Evolutionary conservation across 306 rosid species (phyloP), one percentile per base, ranked within the genome.

Genomic region (Ammopiptanthus mongolicus): DNA sequence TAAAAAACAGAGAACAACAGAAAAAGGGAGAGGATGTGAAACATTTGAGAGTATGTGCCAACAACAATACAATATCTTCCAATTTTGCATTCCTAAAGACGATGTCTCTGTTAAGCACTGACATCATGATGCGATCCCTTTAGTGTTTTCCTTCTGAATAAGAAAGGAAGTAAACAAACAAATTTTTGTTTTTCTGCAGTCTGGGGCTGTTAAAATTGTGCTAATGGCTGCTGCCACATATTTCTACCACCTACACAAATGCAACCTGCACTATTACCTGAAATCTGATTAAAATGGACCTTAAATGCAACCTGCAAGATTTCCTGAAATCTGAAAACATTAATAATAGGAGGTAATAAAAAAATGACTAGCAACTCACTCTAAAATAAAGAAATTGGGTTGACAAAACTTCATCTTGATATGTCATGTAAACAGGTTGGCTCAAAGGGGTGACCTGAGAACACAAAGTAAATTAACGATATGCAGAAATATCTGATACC

Each of bases 371-470:
- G 15, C 3, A 47, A 41, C 14, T 41, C 47, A 2, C 14, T 4
- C 3, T 3, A 47, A 14, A 5, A 34, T 22, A 57, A 8, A 31
- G 11, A 31, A 14, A 31, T 9, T 6, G 65, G 8, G 44, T 10
- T 17, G 13, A 18, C 11, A 21, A 50, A 1, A 9, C 6, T 63
- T 50, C 8, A 23, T 37, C 11, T 8, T 64, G 47, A 36, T 62
- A 6, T 8, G 47, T 17, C 14, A 19, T 18, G 21, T 39, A 11
- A 66, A 58, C 76, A 77, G 61, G 66, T 48, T 47, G 44, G 53
- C 75, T 77, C 79, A 82, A 77, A 77, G 85, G 85, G 82, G 82
- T 82, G 85, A 82, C 85, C 85, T 77, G 82, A 77, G 85, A 82
- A 77, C 85, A 82, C 85, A 82, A 65, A 57, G 67, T 72, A 29